Evolutionary conservation across 2,329 filamentous ascomycete species (phyloP).

Genomic region (Talaromyces sp.): DNA sequence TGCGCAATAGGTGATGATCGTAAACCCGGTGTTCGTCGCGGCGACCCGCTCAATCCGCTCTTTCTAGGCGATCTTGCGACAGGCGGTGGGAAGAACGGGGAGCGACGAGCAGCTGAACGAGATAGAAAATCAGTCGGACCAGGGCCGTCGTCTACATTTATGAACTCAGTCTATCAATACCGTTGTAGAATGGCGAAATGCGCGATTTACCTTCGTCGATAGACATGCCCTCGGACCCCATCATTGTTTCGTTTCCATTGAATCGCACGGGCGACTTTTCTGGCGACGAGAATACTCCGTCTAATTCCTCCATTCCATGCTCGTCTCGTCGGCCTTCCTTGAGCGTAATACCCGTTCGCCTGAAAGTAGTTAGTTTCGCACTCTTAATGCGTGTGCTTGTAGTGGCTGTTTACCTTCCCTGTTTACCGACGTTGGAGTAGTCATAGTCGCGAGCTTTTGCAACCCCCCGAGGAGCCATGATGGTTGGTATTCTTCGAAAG

Average conservation of each 20-base stretch:
- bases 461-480: conserved; percentile 41
- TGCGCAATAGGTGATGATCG: conserved; percentile 44
- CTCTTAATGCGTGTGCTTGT: not conserved
- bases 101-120: conserved; percentile 34
- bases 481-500: conserved; percentile 1
- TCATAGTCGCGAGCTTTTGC: conserved; percentile 48
- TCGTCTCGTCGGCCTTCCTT: conserved; percentile 83
- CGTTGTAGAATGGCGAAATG: not conserved
- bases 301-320: conserved; percentile 85
- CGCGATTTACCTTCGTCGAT: conserved; percentile 58
- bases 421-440: conserved; percentile 49
- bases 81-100: conserved; percentile 39
- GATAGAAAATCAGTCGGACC: conserved; percentile 44
- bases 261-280: conserved; percentile 55
- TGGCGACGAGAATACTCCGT: conserved; percentile 86
- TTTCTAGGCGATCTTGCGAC: conserved; percentile 49
- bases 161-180: not conserved
- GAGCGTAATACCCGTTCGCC: conserved; percentile 85
- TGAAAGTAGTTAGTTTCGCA: conserved; percentile 38
- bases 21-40: conserved; percentile 43
- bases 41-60: conserved; percentile 42
- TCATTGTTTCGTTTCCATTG: conserved; percentile 47
- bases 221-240: conserved; percentile 61
- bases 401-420: conserved; percentile 43
- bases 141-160: conserved; percentile 38